Conservation (phyloP, 2,329 filamentous ascomycete species). For the Boeremia exigua region DNA sequence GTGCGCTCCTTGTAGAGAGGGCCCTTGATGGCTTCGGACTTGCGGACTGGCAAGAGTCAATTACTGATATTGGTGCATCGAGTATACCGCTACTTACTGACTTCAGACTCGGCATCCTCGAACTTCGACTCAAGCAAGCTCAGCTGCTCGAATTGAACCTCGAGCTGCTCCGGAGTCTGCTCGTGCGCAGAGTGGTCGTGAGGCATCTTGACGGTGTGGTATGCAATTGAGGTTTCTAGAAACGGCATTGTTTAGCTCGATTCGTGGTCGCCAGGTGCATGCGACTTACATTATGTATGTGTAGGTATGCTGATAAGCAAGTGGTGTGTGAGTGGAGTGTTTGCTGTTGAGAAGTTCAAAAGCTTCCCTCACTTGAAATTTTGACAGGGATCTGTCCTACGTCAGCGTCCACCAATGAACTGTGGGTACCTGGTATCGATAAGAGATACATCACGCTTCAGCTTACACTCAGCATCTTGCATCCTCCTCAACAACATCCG, state of each 20-base stretch:
- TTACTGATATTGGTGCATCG: background rate
- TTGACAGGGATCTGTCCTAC: constrained; percentile 13
- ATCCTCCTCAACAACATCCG: constrained; percentile 4
- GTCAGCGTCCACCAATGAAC: constrained; percentile 15
- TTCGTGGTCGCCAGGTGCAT: background rate
- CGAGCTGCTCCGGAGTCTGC: constrained; percentile 33
- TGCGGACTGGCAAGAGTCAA: constrained; percentile 64
- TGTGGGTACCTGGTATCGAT: constrained; percentile 12
- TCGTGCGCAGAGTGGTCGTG: constrained; percentile 19
- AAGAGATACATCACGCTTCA: background rate
- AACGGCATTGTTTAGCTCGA: constrained; percentile 22
- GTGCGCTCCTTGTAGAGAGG: constrained; percentile 80
- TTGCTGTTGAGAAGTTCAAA: constrained; percentile 15
- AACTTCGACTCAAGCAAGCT: constrained; percentile 82
- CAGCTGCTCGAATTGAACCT: constrained; percentile 72
- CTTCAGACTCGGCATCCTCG: constrained; percentile 79
- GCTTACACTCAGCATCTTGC: background rate
- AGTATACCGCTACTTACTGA: constrained; percentile 61
- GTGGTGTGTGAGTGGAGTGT: constrained; percentile 8
- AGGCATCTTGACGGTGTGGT: constrained; percentile 30
- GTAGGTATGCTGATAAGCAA: constrained; percentile 6
- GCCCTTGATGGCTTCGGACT: constrained; percentile 71
- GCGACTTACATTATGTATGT: constrained; percentile 18
- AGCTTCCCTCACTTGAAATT: constrained; percentile 8
- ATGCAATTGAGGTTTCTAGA: constrained; percentile 18